Conservation (phyloP, 176 grass and related monocot species). For the Oryza brachyantha region DNA sequence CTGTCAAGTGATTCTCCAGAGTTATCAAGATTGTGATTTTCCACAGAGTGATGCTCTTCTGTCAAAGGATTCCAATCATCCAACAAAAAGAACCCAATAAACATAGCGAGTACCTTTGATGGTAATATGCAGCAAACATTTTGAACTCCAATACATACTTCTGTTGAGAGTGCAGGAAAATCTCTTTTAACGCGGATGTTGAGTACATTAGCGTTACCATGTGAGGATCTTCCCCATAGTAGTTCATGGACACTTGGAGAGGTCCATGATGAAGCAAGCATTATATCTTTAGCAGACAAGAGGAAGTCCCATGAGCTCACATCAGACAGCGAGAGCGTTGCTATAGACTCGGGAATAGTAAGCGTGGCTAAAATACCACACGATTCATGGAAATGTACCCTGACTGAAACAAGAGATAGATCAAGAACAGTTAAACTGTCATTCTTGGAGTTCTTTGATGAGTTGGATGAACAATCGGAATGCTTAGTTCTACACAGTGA, state of each 20-base stretch:
- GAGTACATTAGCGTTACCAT: conserved; percentile 49
- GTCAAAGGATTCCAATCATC: conserved; percentile 65
- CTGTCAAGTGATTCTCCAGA: conserved; percentile 21
- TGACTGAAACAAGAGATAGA: conserved; percentile 56
- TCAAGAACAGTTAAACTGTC: conserved; percentile 46
- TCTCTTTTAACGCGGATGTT: conserved; percentile 70
- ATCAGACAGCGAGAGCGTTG: conserved; percentile 43
- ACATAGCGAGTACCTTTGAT: conserved; percentile 70
- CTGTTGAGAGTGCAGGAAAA: conserved; percentile 39
- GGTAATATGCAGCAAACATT: conserved; percentile 82
- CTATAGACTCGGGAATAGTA: conserved; percentile 55
- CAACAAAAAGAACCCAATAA: conserved; percentile 89
- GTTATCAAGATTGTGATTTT: conserved; percentile 39
- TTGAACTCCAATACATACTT: conserved; percentile 74
- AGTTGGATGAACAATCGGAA: conserved; percentile 16
- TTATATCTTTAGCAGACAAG: conserved; percentile 58
- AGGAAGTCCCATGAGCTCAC: conserved; percentile 70
- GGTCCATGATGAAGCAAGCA: conserved; percentile 58
- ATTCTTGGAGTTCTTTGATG: conserved; percentile 23
- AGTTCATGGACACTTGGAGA: conserved; percentile 51
- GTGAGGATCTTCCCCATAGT: conserved; percentile 64
- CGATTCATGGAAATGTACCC: conserved; percentile 74
- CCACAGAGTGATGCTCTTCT: conserved; percentile 45
- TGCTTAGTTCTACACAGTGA: conserved; percentile 6
- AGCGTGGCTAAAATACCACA: conserved; percentile 67